These are phyloP conservation scores for Sphagnum tenellum DNA, from an alignment of 225 moss, liverwort and hornwort genomes.

Conservation along the genomic window DNA sequence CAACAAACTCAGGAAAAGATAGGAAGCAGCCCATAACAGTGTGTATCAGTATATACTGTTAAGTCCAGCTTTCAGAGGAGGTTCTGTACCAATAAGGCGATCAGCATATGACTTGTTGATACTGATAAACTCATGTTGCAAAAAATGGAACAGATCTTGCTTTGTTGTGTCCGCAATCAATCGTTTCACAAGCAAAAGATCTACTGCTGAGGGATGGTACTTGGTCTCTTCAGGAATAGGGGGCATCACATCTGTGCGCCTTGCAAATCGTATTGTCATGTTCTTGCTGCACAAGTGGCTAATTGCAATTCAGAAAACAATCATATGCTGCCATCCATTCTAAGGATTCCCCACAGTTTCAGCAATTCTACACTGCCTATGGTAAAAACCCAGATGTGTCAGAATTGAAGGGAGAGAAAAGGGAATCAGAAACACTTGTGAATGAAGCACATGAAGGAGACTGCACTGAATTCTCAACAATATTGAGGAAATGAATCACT, in stretches of 20 bases:
- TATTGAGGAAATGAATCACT: constrained; percentile 15
- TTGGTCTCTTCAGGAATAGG: constrained; percentile 83
- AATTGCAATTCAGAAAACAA: background rate
- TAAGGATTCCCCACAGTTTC: too few relatives aligned
- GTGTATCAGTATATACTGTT: background rate
- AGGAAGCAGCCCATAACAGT: background rate
- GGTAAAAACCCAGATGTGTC: too few relatives aligned
- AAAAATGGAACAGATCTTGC: constrained; percentile 58
- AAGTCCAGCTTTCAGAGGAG: too few relatives aligned
- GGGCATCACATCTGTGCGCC: constrained; percentile 96
- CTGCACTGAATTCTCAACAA: too few relatives aligned
- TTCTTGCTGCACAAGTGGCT: constrained; percentile 62
- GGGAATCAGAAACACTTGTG: too few relatives aligned
- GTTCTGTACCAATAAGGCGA: constrained; percentile 68
- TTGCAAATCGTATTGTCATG: constrained; percentile 77
- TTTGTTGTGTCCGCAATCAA: constrained; percentile 80
- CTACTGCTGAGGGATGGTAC: constrained; percentile 96
- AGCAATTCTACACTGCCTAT: too few relatives aligned
- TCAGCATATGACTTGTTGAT: constrained; percentile 86
- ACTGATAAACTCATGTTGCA: constrained; percentile 82
- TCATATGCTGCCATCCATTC: too few relatives aligned
- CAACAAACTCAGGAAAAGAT: background rate
- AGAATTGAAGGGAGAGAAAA: too few relatives aligned
- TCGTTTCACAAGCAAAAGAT: constrained; percentile 83
- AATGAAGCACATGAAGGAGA: too few relatives aligned